Base-by-base conservation (phyloP, 176 grass and related monocot genomes). In the Musa schizocarpa region DNA sequence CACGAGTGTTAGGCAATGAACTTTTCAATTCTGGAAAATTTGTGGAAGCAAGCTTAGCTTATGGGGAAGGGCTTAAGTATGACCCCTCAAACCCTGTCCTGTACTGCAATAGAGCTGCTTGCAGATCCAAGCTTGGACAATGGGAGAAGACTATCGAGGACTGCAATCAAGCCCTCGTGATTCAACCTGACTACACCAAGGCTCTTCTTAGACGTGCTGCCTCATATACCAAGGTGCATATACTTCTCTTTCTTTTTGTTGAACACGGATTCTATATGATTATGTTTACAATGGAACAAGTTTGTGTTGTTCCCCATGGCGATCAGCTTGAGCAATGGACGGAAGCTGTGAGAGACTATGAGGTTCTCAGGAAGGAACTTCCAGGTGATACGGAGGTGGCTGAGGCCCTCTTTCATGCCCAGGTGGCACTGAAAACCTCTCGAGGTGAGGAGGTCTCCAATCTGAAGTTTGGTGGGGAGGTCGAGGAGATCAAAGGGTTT, bases 141-240 rank as follows among this genome's bases (percentile, higher is more conserved):
- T 99, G 95, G 95, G 95, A 99, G 17, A 93, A 94, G 68, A 87
- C 88, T 53, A 77, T 94, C 81, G 88, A 89, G 78, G 95, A 99
- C 77, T 99, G 95, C 65, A 94, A 92, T 84, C 84, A 99, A 88
- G 90, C 95, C 76, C 86, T 99, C 65, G 88, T 78, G 55, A 89
- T 94, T 83, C 88, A 94, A 27, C 84, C 90, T 52, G 94, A 99
- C 67, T 99, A 99, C 80, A 87, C 82, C 6, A 99, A 99, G 85
- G 95, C 95, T 59, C 79, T 99, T 82, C 95, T 99, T 57, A 89
- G 95, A 61, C 86, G 95, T 68, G 95, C 90, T 78, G 95, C 90
- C 74, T 99, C 95, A 2, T 87, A 89, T 77, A 77, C 75, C 79
- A 94, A 99, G 90, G 95, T 99, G 55, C 20, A 66, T 66, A 54